A percentile compares a stretch with the other conserved stretches of the same genome.
These are phyloP conservation scores for Drosera spatulata DNA, from an alignment of 179 eudicot genomes.

Conservation along the genomic window DNA sequence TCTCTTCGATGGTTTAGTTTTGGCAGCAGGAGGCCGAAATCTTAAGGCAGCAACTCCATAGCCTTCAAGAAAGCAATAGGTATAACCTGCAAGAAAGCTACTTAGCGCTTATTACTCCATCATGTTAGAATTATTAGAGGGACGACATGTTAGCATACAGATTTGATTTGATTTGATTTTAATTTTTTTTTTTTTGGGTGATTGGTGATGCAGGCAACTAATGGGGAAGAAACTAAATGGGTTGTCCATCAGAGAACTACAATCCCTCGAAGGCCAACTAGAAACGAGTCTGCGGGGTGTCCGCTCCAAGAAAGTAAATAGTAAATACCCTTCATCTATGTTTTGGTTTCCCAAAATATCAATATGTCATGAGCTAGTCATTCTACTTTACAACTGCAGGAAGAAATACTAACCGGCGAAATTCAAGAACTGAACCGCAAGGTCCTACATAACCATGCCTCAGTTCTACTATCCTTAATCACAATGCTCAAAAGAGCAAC, in stretches of 20 bases:
- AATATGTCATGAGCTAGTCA: not conserved
- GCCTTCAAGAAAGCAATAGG: constrained; percentile 30
- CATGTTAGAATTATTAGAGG: too few relatives aligned
- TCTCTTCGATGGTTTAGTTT: constrained; percentile 21
- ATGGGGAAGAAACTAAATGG: constrained; percentile 35
- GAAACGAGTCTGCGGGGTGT: constrained; percentile 26
- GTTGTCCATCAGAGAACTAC: constrained; percentile 25
- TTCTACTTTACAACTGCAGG: constrained; percentile 27
- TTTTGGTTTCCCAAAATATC: not conserved
- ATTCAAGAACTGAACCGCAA: constrained; percentile 60
- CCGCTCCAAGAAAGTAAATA: constrained; percentile 26
- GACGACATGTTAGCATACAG: too few relatives aligned
- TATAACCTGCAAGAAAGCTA: constrained; percentile 4
- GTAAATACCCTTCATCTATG: not conserved
- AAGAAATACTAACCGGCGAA: constrained; percentile 49
- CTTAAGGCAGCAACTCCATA: constrained; percentile 27
- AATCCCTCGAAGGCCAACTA: constrained; percentile 27
- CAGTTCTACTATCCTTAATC: too few relatives aligned
- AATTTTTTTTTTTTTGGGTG: too few relatives aligned
- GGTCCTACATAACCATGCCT: constrained; percentile 21
- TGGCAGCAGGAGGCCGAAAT: constrained; percentile 37
- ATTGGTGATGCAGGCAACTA: constrained; percentile 25
- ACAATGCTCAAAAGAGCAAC: too few relatives aligned
- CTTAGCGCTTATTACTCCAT: too few relatives aligned
- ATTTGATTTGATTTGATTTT: too few relatives aligned